Base-by-base conservation (phyloP, 139 green algal genomes). In the Coccomyxa sp. region DNA sequence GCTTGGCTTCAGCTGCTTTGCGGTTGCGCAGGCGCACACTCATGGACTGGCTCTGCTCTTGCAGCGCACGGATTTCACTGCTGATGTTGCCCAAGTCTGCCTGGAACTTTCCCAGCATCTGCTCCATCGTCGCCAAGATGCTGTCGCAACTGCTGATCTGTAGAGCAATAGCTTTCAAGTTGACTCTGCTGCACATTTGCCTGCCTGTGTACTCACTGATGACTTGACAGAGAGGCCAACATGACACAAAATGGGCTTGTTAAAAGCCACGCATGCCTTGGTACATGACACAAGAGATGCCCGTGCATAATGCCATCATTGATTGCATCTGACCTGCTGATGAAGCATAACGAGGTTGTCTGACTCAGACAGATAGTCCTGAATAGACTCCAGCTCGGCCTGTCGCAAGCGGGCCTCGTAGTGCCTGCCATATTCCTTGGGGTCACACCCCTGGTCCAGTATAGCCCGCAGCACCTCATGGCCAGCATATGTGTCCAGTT, bases 311-410 rank as follows among this genome's bases (percentile, higher is more conserved):
- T 51, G 38, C 38, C 38, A 51, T 51, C 38, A 51, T 51, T 51
- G 3, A 51, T 11, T 51, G 38, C 38, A 51, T 51, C 27, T 63
- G 75, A 95, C 93, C 92, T 98, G 93, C 17, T 91, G 84, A 76
- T 98, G 94, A 77, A 99, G 88, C 13, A 83, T 89, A 10, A 96
- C 87, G 75, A 99, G 91, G 85, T 96, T 97, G 87, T 96, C 95
- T 67, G 86, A 94, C 87, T 99, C 96, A 10, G 84, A 82, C 21
- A 98, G 95, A 86, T 99, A 99, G 82, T 98, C 96, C 88, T 97
- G 89, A 27, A 99, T 97, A n/a, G 89, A 94, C 77, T 96, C 94
- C 67, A 96, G 85, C 88, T 99, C 96, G 31, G 94, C 93, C n/a
- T 89, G 85, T 0, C 92, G 85, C 79, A 99, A 90, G 84, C 94